Conservation (phyloP, 2,329 filamentous ascomycete species). For the Aspergillus caelatus region DNA sequence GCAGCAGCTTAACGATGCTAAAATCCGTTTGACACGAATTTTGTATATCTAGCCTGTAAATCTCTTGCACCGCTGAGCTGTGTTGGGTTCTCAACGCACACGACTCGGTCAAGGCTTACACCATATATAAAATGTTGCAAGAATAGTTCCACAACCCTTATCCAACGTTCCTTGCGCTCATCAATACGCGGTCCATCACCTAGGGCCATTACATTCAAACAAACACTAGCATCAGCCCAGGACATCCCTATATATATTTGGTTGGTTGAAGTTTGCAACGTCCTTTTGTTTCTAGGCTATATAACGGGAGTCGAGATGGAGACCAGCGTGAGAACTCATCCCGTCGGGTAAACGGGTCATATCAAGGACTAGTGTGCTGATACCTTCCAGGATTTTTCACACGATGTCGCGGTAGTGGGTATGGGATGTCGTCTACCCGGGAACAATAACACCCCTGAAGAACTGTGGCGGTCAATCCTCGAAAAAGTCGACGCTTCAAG, state of each 20-base stretch:
- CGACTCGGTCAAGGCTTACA: neutral
- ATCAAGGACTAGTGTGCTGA: neutral
- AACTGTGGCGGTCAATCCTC: constrained; percentile 38
- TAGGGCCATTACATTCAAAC: neutral
- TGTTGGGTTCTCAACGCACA: neutral
- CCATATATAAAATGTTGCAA: neutral
- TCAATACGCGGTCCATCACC: neutral
- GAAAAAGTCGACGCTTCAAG: constrained; percentile 31
- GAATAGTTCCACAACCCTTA: neutral
- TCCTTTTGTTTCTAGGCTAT: neutral
- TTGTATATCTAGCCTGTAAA: neutral
- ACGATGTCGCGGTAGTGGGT: constrained; percentile 38
- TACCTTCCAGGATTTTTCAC: constrained; percentile 3
- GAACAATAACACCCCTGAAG: constrained; percentile 31
- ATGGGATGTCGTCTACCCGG: constrained; percentile 37
- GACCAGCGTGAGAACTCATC: neutral
- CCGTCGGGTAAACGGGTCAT: no score
- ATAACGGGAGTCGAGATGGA: neutral
- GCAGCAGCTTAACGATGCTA: neutral
- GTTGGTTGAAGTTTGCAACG: neutral
- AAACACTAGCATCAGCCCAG: neutral
- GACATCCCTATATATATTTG: neutral
- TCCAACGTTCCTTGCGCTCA: no score
- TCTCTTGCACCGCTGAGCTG: neutral
- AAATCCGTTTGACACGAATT: neutral